Conservation (phyloP, 352 stramenopile genomes). For the Phytophthora chlamydospora region DNA sequence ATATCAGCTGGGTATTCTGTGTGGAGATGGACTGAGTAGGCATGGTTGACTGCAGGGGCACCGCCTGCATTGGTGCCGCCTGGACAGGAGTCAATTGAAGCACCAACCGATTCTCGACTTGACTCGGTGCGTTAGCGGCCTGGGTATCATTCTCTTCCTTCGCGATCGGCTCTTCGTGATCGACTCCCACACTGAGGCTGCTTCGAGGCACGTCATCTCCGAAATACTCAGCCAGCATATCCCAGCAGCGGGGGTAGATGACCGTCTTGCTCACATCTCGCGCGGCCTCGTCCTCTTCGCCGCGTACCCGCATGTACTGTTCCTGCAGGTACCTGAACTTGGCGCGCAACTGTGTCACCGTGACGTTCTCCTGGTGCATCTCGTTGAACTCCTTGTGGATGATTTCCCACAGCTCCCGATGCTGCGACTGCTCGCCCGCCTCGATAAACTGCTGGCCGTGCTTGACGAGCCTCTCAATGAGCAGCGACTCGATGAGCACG, state of each 20-base stretch:
- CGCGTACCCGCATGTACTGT: slow-evolving; percentile 22
- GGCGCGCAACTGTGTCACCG: slow-evolving; percentile 27
- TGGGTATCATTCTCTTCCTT: slow-evolving; percentile 7
- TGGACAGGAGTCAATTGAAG: slow-evolving; percentile 2
- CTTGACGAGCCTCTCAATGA: slow-evolving; percentile 28
- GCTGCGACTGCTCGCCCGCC: slow-evolving; percentile 6
- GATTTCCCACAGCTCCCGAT: slow-evolving; percentile 26
- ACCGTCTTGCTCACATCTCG: slow-evolving; percentile 19
- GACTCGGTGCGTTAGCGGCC: not conserved
- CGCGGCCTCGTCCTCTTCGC: slow-evolving; percentile 18
- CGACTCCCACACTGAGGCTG: not conserved
- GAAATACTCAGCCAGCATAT: slow-evolving; percentile 36
- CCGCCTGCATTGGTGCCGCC: slow-evolving; percentile 7
- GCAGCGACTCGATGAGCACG: slow-evolving; percentile 26
- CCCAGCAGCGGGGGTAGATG: slow-evolving; percentile 34
- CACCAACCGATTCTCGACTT: not conserved
- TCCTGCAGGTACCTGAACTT: slow-evolving; percentile 36
- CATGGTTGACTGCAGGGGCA: not conserved
- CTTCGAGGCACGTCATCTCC: slow-evolving; percentile 5
- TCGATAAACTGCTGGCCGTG: slow-evolving; percentile 24
- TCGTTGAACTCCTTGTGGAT: slow-evolving; percentile 29
- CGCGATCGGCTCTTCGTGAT: slow-evolving; percentile 1
- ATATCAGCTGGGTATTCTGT: not conserved
- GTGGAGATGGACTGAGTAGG: not conserved
- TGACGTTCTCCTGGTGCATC: slow-evolving; percentile 18